Evolutionary conservation across 202 grass and related monocot species (phyloP).

Genomic region (Bolboschoenoplectus hybrid): DNA sequence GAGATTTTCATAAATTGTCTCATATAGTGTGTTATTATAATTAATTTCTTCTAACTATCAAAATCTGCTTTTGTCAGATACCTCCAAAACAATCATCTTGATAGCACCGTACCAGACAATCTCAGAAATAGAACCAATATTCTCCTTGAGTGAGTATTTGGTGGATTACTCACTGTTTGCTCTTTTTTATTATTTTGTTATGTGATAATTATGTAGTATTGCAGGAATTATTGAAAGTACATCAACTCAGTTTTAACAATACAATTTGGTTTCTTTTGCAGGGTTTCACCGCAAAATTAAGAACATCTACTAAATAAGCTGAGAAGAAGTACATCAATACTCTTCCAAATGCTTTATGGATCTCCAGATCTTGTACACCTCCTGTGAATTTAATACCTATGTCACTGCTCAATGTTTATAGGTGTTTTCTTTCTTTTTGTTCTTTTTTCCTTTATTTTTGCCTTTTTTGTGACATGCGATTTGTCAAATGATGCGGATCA

Average conservation of each 20-base stretch:
- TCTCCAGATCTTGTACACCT: background rate
- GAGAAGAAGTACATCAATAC: constrained; percentile 3
- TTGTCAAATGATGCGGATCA: background rate
- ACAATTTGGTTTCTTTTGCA: constrained; percentile 35
- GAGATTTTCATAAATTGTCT: background rate
- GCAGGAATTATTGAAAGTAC: background rate
- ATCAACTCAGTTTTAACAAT: background rate
- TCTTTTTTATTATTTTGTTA: background rate
- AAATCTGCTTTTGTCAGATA: constrained; percentile 45
- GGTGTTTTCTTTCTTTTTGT: background rate
- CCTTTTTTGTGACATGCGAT: constrained; percentile 11
- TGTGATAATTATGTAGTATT: background rate
- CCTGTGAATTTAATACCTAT: constrained; percentile 15
- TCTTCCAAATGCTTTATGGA: background rate
- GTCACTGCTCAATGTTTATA: background rate
- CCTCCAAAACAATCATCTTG: constrained; percentile 69
- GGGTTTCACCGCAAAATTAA: constrained; percentile 47
- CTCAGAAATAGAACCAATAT: constrained; percentile 54
- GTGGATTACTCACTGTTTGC: background rate
- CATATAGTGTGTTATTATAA: background rate
- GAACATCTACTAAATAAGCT: background rate
- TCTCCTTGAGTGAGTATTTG: constrained; percentile 53
- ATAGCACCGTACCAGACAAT: constrained; percentile 53
- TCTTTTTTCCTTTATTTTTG: background rate
- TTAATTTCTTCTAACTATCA: background rate